A percentile compares a stretch with the other conserved stretches of the same genome.
These are phyloP conservation scores for Elaeis guineensis DNA, from an alignment of 176 grass and related monocot genomes.

Conservation along the genomic window DNA sequence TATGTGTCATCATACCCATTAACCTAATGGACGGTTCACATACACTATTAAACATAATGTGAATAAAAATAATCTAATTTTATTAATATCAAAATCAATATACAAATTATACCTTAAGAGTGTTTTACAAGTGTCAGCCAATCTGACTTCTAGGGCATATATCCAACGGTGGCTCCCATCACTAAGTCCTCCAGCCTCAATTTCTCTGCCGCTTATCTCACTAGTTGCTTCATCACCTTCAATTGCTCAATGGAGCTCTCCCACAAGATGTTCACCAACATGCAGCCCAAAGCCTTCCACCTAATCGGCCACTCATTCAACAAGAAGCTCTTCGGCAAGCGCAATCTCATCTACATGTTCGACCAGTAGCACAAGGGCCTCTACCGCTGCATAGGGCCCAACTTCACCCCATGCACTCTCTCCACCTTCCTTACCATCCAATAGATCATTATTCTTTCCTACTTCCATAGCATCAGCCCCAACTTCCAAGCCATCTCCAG, in stretches of 20 bases:
- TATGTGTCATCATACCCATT: too few relatives aligned
- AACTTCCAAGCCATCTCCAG: too few relatives aligned
- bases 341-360: constrained; percentile 68
- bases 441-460: constrained; percentile 48
- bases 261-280: constrained; percentile 61
- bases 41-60: too few relatives aligned
- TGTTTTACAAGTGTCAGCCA: too few relatives aligned
- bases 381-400: constrained; percentile 31
- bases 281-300: constrained; percentile 72
- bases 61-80: too few relatives aligned
- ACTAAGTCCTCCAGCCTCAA: constrained; percentile 35
- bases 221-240: constrained; percentile 66
- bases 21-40: too few relatives aligned
- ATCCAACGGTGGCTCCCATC: too few relatives aligned
- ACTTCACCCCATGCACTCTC: constrained; percentile 53
- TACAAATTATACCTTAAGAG: too few relatives aligned
- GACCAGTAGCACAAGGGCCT: constrained; percentile 39
- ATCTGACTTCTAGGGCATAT: too few relatives aligned
- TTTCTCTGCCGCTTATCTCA: constrained; percentile 40
- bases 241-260: constrained; percentile 45
- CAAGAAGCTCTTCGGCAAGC: constrained; percentile 72
- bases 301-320: constrained; percentile 64
- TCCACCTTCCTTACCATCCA: constrained; percentile 63
- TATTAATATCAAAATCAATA: too few relatives aligned
- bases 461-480: constrained; percentile 8